phyloP scores from a whole-genome alignment of 1,139 yeast species.

The Geotrichum cucujoidarum region DNA sequence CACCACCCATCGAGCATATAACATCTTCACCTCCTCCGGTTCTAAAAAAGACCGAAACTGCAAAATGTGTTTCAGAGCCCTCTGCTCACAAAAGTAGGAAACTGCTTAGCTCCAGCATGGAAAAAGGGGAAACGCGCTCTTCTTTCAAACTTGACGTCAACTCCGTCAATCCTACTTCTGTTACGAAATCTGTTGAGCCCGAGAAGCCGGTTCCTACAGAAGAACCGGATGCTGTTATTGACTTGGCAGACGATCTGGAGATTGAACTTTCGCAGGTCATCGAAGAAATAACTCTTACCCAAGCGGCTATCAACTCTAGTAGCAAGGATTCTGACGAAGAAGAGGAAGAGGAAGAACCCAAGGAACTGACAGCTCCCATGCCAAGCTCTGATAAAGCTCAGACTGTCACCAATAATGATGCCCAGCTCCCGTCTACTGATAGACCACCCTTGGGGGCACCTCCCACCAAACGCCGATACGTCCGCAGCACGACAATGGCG shows the following conservation, averaged over 20 bases:
- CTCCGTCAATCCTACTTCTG: too few species aligned
- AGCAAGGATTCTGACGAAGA: not conserved
- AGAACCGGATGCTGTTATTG: not conserved
- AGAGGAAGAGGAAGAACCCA: not conserved
- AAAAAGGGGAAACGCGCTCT: too few species aligned
- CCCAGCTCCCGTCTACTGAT: not conserved
- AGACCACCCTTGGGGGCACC: not conserved
- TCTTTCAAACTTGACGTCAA: too few species aligned
- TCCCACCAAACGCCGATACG: not conserved
- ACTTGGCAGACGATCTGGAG: not conserved
- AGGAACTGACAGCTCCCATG: not conserved
- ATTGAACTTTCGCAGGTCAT: conserved; percentile 3
- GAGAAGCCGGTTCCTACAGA: too few species aligned
- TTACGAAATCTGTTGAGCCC: too few species aligned
- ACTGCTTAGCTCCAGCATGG: too few species aligned
- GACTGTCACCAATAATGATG: not conserved
- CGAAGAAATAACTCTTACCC: not conserved
- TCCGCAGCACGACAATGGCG: conserved; percentile 1
- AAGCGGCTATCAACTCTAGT: not conserved
- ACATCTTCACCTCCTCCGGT: too few species aligned
- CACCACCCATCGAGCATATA: too few species aligned
- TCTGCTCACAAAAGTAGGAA: too few species aligned
- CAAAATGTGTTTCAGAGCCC: too few species aligned
- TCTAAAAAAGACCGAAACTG: too few species aligned
- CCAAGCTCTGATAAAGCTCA: not conserved